phyloP scores from a whole-genome alignment of 352 stramenopile genomes.

The Pythium brachiatum region DNA sequence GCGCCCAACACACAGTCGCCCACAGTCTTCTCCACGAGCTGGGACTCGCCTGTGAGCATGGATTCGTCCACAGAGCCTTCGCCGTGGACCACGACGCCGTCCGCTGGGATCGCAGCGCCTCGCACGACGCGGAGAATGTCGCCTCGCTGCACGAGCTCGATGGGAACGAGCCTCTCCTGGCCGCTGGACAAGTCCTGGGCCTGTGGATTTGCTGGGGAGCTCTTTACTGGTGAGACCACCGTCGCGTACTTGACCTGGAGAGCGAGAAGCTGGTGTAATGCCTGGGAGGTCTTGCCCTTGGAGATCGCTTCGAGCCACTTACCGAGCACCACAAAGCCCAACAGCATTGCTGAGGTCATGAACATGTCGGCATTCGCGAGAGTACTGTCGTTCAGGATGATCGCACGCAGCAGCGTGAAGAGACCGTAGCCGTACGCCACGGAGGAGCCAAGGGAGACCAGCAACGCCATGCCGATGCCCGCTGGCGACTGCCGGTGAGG shows the following conservation, averaged over 20 bases:
- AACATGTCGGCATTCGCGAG: conserved; percentile 88
- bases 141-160: conserved; percentile 88
- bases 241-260: conserved; percentile 83
- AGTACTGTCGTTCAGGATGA: conserved; percentile 8
- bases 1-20: conserved; percentile 89
- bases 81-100: conserved; percentile 91
- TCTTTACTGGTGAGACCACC: no score
- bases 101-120: conserved; percentile 89
- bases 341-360: conserved; percentile 96
- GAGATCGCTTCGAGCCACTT: conserved; percentile 95
- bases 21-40: conserved; percentile 90
- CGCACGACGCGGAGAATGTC: conserved; percentile 94
- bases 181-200: background rate
- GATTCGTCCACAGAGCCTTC: conserved; percentile 92
- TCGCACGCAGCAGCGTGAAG: conserved; percentile 73
- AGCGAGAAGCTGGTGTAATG: conserved; percentile 93
- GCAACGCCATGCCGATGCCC: conserved; percentile 97
- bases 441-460: conserved; percentile 94
- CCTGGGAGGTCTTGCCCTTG: conserved; percentile 91
- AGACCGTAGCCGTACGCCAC: conserved; percentile 94
- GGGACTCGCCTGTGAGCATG: conserved; percentile 94
- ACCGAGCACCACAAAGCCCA: conserved; percentile 97
- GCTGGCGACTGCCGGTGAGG: no score
- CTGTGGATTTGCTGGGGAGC: no score
- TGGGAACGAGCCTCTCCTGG: conserved; percentile 73